Conservation (phyloP, 352 stramenopile species). For the Thalassiosira mediterranea region DNA sequence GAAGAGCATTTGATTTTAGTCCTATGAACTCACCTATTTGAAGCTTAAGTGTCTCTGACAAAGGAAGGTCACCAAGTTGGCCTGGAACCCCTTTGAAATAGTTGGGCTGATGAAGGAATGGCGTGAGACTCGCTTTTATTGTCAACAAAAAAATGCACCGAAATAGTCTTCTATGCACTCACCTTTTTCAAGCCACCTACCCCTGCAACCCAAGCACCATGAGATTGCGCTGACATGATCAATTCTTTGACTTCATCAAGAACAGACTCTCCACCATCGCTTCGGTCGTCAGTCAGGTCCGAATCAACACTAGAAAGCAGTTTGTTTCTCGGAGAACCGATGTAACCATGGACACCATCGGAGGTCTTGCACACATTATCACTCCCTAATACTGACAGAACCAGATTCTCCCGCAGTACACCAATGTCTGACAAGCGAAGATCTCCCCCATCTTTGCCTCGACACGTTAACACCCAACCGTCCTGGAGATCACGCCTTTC, state of each 20-base stretch:
- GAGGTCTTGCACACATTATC: conserved; percentile 73
- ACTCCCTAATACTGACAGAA: conserved; percentile 69
- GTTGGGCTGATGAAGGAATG: conserved; percentile 18
- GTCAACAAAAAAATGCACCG: neutral
- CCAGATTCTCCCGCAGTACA: conserved; percentile 73
- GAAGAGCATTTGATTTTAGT: no score
- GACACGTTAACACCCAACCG: conserved; percentile 81
- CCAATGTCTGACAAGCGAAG: conserved; percentile 78
- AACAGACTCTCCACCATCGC: conserved; percentile 38
- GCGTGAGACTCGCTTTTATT: neutral
- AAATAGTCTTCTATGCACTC: conserved; percentile 8
- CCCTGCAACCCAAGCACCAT: conserved; percentile 71
- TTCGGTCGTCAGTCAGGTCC: neutral
- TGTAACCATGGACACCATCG: no score
- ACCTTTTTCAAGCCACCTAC: conserved; percentile 59
- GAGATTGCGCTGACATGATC: conserved; percentile 66
- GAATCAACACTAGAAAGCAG: no score
- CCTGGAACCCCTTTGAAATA: conserved; percentile 39
- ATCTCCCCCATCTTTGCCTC: conserved; percentile 71
- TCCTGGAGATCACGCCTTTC: conserved; percentile 77
- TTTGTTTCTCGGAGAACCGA: no score
- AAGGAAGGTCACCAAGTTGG: conserved; percentile 65
- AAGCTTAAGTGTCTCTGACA: conserved; percentile 73
- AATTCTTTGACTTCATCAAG: conserved; percentile 74
- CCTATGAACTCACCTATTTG: no score